These are phyloP conservation scores for Bolboschoenus planiculmis DNA, from an alignment of 176 grass and related monocot species.

Conservation along the genomic window DNA sequence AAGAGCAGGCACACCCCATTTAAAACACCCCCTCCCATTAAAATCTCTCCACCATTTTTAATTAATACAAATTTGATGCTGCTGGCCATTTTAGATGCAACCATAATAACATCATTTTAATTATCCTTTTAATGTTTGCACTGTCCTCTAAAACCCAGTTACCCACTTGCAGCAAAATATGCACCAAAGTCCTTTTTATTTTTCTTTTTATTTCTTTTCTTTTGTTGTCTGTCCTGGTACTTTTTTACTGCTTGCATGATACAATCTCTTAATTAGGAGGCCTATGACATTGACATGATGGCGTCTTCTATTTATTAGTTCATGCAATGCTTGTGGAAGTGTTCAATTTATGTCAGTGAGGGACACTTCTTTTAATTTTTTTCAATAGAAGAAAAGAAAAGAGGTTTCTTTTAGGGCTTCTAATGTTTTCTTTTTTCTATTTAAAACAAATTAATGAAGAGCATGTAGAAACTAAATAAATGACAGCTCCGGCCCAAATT, in stretches of 20 bases:
- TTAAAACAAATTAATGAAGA: background rate
- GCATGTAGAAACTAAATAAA: background rate
- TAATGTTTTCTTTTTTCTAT: too few species aligned
- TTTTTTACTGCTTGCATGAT: background rate
- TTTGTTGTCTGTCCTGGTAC: background rate
- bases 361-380: too few species aligned
- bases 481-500: background rate
- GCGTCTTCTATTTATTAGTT: background rate
- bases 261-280: conserved; percentile 38
- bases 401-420: too few species aligned
- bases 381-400: too few species aligned
- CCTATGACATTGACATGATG: background rate
- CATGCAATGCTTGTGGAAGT: background rate
- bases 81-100: conserved; percentile 27
- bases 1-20: conserved; percentile 21
- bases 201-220: too few species aligned
- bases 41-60: conserved; percentile 15
- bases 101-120: conserved; percentile 25
- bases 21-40: conserved; percentile 8
- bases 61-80: conserved; percentile 22
- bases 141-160: conserved; percentile 1
- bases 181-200: background rate
- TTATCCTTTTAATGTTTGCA: conserved; percentile 26
- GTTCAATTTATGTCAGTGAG: background rate
- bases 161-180: conserved; percentile 10